Percentiles rank a stretch among this genome's conserved stretches.
Conservation (phyloP, 169 alveolate genomes). For the Amoebophrya sp. region DNA sequence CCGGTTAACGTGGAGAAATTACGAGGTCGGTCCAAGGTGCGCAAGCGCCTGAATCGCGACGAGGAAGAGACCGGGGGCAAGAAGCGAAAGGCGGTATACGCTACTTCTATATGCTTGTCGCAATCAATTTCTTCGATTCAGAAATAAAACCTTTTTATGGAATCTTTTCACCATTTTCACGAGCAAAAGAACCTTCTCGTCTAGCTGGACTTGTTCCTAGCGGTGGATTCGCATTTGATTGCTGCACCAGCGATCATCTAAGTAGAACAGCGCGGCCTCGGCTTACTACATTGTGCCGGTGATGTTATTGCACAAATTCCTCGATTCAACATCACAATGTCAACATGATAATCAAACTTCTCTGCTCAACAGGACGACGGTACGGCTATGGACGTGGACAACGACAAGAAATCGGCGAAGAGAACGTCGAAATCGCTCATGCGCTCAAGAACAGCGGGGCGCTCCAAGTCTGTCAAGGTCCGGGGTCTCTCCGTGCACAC, state of each 20-base stretch:
- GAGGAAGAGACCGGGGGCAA: slow-evolving; percentile 21
- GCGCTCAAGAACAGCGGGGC: slow-evolving; percentile 39
- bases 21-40: slow-evolving; percentile 34
- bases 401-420: slow-evolving; percentile 34
- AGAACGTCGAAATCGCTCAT: slow-evolving; percentile 37
- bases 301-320: too few species aligned
- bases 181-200: too few species aligned
- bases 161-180: too few species aligned
- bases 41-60: slow-evolving; percentile 33
- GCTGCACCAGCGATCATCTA: too few species aligned
- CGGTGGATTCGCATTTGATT: too few species aligned
- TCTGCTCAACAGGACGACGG: not conserved
- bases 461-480: slow-evolving; percentile 39
- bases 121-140: not conserved
- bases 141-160: too few species aligned
- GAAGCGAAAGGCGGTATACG: not conserved
- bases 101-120: too few species aligned
- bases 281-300: too few species aligned
- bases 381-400: not conserved
- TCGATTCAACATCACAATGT: too few species aligned
- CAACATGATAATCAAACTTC: too few species aligned
- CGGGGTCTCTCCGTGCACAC: slow-evolving; percentile 46
- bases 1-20: not conserved
- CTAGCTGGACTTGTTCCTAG: too few species aligned
- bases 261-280: too few species aligned